A percentile compares a stretch with the other conserved stretches of the same genome.
These are phyloP conservation scores for Microdochium trichocladiopsis DNA, from an alignment of 2,329 filamentous ascomycete genomes.

Conservation along the genomic window DNA sequence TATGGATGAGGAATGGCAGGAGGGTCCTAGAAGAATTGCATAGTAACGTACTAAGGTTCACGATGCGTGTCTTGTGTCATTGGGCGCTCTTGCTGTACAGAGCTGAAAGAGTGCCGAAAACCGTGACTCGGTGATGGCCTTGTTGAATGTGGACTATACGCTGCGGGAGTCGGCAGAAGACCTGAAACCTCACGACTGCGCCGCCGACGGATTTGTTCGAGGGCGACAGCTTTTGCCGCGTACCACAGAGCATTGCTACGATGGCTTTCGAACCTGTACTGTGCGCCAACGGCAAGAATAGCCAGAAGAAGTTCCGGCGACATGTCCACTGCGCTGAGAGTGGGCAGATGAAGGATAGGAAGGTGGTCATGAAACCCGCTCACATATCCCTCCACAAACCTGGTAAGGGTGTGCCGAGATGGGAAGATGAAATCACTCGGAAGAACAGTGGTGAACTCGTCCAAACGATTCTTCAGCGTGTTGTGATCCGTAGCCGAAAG, in stretches of 20 bases:
- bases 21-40: background rate
- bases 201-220: slow-evolving; percentile 51
- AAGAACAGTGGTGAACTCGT: slow-evolving; percentile 54
- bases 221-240: slow-evolving; percentile 48
- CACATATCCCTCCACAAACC: slow-evolving; percentile 65
- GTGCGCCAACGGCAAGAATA: slow-evolving; percentile 59
- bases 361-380: slow-evolving; percentile 55
- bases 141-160: slow-evolving; percentile 54
- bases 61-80: slow-evolving; percentile 51
- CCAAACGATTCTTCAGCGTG: slow-evolving; percentile 49
- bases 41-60: slow-evolving; percentile 46
- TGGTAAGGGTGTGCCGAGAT: slow-evolving; percentile 59
- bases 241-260: slow-evolving; percentile 55
- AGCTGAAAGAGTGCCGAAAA: slow-evolving; percentile 52
- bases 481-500: slow-evolving; percentile 48
- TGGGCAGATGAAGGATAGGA: slow-evolving; percentile 60
- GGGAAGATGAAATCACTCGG: slow-evolving; percentile 60
- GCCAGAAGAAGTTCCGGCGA: slow-evolving; percentile 62
- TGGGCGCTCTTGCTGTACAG: slow-evolving; percentile 48
- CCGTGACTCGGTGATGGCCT: slow-evolving; percentile 50
- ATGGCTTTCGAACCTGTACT: slow-evolving; percentile 56
- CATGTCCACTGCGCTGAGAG: slow-evolving; percentile 55
- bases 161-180: slow-evolving; percentile 46
- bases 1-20: background rate
- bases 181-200: slow-evolving; percentile 51